Base-by-base conservation (phyloP, 768 basidiomycete genomes). In the Wakefieldia striispora region DNA sequence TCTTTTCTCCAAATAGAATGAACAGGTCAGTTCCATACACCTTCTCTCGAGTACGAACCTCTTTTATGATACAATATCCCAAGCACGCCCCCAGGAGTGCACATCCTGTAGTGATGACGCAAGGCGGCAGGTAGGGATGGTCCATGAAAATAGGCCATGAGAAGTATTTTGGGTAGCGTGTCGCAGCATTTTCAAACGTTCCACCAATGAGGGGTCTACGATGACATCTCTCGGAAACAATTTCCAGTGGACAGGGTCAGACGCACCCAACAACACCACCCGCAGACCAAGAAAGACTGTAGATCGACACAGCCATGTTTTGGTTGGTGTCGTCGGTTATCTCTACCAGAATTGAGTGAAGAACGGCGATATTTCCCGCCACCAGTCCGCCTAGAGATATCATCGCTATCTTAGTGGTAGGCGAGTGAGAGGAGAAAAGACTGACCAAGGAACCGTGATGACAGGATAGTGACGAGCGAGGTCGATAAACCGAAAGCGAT, bases 311-410 rank as follows among this genome's bases (percentile, higher is more conserved):
- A 1, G 54, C 55, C 9, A 56, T 45, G 7, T 56, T 34, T 35
- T 51, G 54, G 5, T 56, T 56, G 11, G 43, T 56, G 6, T 56
- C 48, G 19, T 56, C 55, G 1, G 55, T 56, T 6, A 56, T 46
- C 40, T 56, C 55, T 8, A 34, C 48, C 17, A 56, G 39, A 3
- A 56, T 42, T 0, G 55, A 50, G 21, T 56, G 48, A 11, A 56
- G 6, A 3, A 56, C 54, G 2, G 55, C 55, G 3, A 45, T 51
- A 11, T 45, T 51, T 39, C 43, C 54, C 19, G 40, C 48, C 4
- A 46, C 11, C 19, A 51, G 46, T 40, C 55, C 55, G 47, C 42
- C 55, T 56, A n/a, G 13, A 21, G 8, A 12, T 6, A 19, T 12
- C 3, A 33, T 6, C 12, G 14, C 19, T 23, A 36, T 13, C 37